Base-by-base conservation (phyloP, 306 rosid genomes). In the Begonia loranthoides region DNA sequence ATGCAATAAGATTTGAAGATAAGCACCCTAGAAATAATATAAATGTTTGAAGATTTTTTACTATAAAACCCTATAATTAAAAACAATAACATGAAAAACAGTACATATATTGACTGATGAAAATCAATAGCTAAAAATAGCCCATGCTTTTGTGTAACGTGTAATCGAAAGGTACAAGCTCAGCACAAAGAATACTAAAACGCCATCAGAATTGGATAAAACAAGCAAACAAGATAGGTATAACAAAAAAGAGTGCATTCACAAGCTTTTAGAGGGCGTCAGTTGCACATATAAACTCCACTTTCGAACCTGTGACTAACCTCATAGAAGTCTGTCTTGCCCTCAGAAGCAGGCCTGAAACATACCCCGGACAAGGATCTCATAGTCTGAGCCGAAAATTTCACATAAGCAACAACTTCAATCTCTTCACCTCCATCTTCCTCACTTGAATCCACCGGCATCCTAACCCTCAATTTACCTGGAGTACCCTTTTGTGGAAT, bases 271-370 rank as follows among this genome's bases (percentile, higher is more conserved):
- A 56, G 54, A 70, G 67, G 68, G 64, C 61, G 63, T 86, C 83
- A 85, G 54, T 82, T 71, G 77, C 99, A 90, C 66, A 73, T 67
- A 64, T 80, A 90, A 54, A 76, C 70, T 50, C 94, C 95, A 69
- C 70, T 82, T 75, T 76, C 86, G 65, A 76, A 78, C 78, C 60
- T 85, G 77, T 80, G 80, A 62, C 76, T 77, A 73, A 81, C 85
- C 95, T 82, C 94, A 6, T 90, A 78, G 70, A 82, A 90, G 64
- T 86, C 99, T 2, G 78, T 70, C 72, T 69, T 80, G 17, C 95
- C 94, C 80, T 90, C 94, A 0, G 87, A 64, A 22, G 95, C 87
- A 22, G 88, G 87, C 57, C 80, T 79, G 46, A 86, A 67, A 57
- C 73, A 66, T 66, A 90, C 69, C 56, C 93, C 92, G 44, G 99